Base-by-base conservation (phyloP, 208 protist species). In the Trypanosoma brucei region DNA sequence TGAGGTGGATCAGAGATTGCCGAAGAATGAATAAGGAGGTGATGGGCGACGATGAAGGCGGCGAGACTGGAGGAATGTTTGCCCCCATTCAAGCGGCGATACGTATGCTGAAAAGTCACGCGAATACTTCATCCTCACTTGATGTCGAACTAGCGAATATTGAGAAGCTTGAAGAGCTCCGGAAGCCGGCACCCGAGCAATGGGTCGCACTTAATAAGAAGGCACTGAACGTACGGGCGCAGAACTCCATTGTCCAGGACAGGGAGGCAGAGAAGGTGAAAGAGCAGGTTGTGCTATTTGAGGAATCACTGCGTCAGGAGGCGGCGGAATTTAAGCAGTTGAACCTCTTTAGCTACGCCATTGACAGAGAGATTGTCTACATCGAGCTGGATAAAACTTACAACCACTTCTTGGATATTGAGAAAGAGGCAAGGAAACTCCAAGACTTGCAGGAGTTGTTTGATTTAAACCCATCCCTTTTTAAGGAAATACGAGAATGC, bases 361-460 rank as follows among this genome's bases (percentile, higher is more conserved):
- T 94, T 52, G 72, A 94, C 51, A 73, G 83, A 6, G 56, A 65
- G 36, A 62, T 61, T 45, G 91, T 96, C 13, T 97, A 97, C 75
- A 72, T 84, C 40, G 79, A 89, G 45, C 79, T 97, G 45, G 92
- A 97, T 62, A 68, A 69, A 35, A 76, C 83, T 34, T 93, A 94
- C 65, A 35, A 65, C 31, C 79, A 94, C 49, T 83, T 98, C 48
- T 80, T 86, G 66, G 81, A 78, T 2, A 79, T 97, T 46, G 94
- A 98, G 71, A 42, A 77, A 22, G 79, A 97, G 65, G 96, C 89
- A 36, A 86, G 79, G 50, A 81, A 87, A 38, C 69, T 98, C 38
- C 83, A 94, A 57, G 88, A 97, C 58, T 70, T 97, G 38, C 91
- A 98, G 68, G 92, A 97, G 61, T 80, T 98, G 13, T 98, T 98